These are phyloP conservation scores for Fusarium zealandicum DNA, from an alignment of 2,329 filamentous ascomycete genomes.

Conservation along the genomic window DNA sequence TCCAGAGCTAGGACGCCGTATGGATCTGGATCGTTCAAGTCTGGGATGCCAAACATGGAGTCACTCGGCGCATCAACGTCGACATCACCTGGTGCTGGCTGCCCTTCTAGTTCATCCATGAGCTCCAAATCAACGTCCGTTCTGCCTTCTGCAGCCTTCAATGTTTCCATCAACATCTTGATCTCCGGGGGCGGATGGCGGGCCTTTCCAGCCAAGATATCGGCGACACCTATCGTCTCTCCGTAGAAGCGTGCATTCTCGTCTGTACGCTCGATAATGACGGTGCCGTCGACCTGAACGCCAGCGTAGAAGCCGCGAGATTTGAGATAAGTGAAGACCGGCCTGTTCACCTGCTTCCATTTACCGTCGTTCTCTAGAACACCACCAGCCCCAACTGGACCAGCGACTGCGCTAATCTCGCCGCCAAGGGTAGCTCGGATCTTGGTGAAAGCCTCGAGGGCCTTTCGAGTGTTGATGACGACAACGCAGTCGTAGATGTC, in stretches of 20 bases:
- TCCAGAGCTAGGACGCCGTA: constrained; percentile 49
- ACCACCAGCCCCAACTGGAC: constrained; percentile 72
- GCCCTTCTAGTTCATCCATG: constrained; percentile 46
- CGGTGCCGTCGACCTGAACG: constrained; percentile 83
- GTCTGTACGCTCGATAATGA: constrained; percentile 81
- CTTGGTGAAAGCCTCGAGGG: constrained; percentile 77
- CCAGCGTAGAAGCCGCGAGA: constrained; percentile 86
- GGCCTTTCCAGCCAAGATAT: constrained; percentile 56
- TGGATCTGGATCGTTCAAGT: constrained; percentile 48
- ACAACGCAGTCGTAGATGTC: constrained; percentile 90
- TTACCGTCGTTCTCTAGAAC: constrained; percentile 67
- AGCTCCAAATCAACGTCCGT: constrained; percentile 44
- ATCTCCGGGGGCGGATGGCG: constrained; percentile 37
- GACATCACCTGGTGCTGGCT: constrained; percentile 48
- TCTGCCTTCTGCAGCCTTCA: constrained; percentile 46
- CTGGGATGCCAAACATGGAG: constrained; percentile 48
- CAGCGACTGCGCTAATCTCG: constrained; percentile 78
- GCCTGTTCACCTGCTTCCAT: constrained; percentile 58
- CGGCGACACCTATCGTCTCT: constrained; percentile 54
- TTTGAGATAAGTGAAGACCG: constrained; percentile 75
- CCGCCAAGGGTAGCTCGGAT: constrained; percentile 78
- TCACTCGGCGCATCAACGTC: constrained; percentile 40
- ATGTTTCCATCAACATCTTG: constrained; percentile 45
- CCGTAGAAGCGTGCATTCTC: constrained; percentile 89
- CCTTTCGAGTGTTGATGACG: constrained; percentile 80